These are phyloP conservation scores for Colletotrichum chlorophyti DNA, from an alignment of 2,329 filamentous ascomycete species.

Conservation along the genomic window DNA sequence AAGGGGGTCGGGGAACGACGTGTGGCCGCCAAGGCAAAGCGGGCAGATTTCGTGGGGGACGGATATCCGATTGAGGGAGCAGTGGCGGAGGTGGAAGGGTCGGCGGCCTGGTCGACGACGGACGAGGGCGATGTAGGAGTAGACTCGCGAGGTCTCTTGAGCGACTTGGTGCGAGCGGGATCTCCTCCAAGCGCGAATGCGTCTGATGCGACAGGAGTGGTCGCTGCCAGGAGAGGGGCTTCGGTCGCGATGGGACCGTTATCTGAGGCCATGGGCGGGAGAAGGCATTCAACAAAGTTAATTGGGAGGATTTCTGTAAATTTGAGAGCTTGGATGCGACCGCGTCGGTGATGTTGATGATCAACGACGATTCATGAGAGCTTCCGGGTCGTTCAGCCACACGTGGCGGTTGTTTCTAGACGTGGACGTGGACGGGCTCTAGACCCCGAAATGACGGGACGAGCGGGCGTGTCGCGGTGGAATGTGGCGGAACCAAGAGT, in stretches of 20 bases:
- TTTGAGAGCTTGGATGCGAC: conserved; percentile 12
- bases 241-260: conserved; percentile 60
- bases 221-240: conserved; percentile 48
- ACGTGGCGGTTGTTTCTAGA: conserved; percentile 24
- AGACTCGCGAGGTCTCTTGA: conserved; percentile 51
- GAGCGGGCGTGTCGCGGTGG: conserved; percentile 25
- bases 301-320: background rate
- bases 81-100: conserved; percentile 9
- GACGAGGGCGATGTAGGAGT: conserved; percentile 47
- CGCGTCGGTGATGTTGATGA: conserved; percentile 19
- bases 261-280: conserved; percentile 58
- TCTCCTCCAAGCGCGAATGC: conserved; percentile 44
- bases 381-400: conserved; percentile 28
- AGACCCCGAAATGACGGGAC: conserved; percentile 28
- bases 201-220: conserved; percentile 46
- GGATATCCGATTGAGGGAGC: conserved; percentile 29
- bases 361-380: conserved; percentile 26
- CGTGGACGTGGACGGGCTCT: conserved; percentile 12
- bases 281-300: conserved; percentile 22
- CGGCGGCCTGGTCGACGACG: conserved; percentile 32
- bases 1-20: conserved; percentile 54
- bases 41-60: conserved; percentile 62
- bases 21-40: conserved; percentile 49
- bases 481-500: conserved; percentile 24
- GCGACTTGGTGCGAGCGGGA: conserved; percentile 44